Evolutionary conservation across 2,329 filamentous ascomycete species (phyloP), one percentile per base, ranked within the genome.

Genomic region (Canariomyces notabilis): DNA sequence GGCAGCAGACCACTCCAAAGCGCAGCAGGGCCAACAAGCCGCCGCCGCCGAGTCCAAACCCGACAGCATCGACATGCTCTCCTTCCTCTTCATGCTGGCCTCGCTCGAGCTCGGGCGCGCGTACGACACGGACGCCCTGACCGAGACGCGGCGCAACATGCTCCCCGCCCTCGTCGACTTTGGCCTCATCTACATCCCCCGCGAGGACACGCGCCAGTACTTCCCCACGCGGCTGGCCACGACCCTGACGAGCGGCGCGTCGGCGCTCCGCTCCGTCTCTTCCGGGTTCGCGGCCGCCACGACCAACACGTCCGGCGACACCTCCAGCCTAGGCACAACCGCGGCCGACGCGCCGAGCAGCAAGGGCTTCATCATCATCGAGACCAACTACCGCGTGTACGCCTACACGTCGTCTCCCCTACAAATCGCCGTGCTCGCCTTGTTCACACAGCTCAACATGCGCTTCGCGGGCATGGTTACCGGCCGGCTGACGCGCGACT

Each of bases 301-400:
- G 1, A 68, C 70, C n/a, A 64, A 74, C 2, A 67, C 61, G 41
- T 56, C 57, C 47, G 56, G 44, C 40, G 57, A 61, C 50, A 72
- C 76, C 26, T 75, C 77, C 16, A 77, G 75, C n/a, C 68, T 79
- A 15, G 65, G 64, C 15, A 56, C 64, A 14, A 60, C 55, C 52
- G 65, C 50, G 61, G 20, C 63, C 34, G 54, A 65, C 16, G 67
- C 46, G 61, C 60, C 66, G 42, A 71, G 76, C 15, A 67, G 73
- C 52, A 82, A 83, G 59, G 90, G 90, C 52, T 93, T 89, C 70
- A 89, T 98, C 62, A 90, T 98, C 59, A 80, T 98, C 56, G 93
- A 98, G 71, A 98, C 93, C 7, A 98, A 98, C 69, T 97, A 96
- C 71, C 87, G 93, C 20, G 72, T 98, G 57, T 98, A 98, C 70